Evolutionary conservation across 2,329 filamentous ascomycete species (phyloP).

Genomic region (Fusarium heterosporum): DNA sequence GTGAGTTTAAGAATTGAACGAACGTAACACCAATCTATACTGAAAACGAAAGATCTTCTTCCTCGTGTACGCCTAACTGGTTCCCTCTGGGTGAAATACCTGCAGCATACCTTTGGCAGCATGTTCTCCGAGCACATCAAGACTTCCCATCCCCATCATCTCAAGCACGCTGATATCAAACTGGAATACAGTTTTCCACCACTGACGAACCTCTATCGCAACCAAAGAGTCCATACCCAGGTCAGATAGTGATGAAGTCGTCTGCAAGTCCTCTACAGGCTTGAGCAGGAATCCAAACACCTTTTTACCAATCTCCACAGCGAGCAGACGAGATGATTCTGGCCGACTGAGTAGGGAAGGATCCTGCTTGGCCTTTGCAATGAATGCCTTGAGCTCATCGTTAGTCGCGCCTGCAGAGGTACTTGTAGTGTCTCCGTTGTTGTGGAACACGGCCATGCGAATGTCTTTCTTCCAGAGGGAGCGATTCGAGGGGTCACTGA

Average conservation of each 20-base stretch:
- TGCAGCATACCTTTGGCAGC: slow-evolving; percentile 1
- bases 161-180: slow-evolving; percentile 13
- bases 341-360: neutral
- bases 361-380: slow-evolving; percentile 3
- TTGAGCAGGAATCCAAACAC: slow-evolving; percentile 8
- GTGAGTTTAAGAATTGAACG: no score
- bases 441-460: slow-evolving; percentile 7
- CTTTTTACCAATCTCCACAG: slow-evolving; percentile 7
- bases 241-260: slow-evolving; percentile 5
- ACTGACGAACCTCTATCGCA: slow-evolving; percentile 7
- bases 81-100: neutral
- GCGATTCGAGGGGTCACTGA: neutral
- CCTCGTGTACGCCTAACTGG: neutral
- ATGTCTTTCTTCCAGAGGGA: slow-evolving; percentile 14
- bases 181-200: slow-evolving; percentile 15
- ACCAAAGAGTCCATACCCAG: slow-evolving; percentile 15
- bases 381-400: slow-evolving; percentile 4
- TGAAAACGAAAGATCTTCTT: no score
- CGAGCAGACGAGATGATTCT: neutral
- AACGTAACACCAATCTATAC: no score
- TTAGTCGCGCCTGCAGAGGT: neutral
- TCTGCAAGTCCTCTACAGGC: slow-evolving; percentile 2
- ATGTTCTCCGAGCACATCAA: slow-evolving; percentile 9
- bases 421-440: neutral
- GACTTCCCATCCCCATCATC: slow-evolving; percentile 12